Evolutionary conservation across 805 yeast genomes (phyloP).

Genomic region (Sporopachydermia quercuum): DNA sequence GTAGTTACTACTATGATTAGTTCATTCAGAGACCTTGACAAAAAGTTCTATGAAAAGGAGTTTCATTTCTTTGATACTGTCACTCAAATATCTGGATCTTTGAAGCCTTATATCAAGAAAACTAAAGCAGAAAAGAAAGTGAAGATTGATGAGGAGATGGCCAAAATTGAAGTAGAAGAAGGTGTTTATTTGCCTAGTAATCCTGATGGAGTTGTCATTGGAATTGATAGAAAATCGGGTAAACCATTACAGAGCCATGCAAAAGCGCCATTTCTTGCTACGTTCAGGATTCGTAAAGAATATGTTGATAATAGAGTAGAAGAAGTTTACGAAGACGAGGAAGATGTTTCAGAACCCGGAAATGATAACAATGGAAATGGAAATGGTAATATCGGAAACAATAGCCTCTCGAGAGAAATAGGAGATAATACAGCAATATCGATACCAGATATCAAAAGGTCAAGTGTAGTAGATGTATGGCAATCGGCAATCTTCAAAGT

Average conservation of each 20-base stretch:
- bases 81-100: conserved; percentile 84
- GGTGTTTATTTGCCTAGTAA: conserved; percentile 92
- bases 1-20: conserved; percentile 51
- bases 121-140: conserved; percentile 92
- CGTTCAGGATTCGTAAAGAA: conserved; percentile 66
- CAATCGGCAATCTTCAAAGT: conserved; percentile 96
- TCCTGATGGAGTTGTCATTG: conserved; percentile 90
- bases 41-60: conserved; percentile 61
- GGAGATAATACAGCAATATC: conserved; percentile 6
- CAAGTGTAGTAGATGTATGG: conserved; percentile 47
- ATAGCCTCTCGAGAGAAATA: conserved; percentile 6
- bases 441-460: conserved; percentile 11
- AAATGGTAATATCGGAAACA: conserved; percentile 8
- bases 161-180: conserved; percentile 48
- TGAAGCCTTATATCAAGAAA: conserved; percentile 87
- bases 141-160: conserved; percentile 95
- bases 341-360: conserved; percentile 5
- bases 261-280: conserved; percentile 96
- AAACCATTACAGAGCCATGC: conserved; percentile 96
- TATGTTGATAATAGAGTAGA: no score
- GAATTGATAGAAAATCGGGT: conserved; percentile 84
- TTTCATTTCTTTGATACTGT: conserved; percentile 83
- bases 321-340: conserved; percentile 22
- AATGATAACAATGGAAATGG: conserved; percentile 16
- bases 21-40: conserved; percentile 46